Percentiles rank a stretch among this genome's conserved stretches.
Conservation (phyloP, 2,329 filamentous ascomycete genomes). For the Diaporthe destruens region DNA sequence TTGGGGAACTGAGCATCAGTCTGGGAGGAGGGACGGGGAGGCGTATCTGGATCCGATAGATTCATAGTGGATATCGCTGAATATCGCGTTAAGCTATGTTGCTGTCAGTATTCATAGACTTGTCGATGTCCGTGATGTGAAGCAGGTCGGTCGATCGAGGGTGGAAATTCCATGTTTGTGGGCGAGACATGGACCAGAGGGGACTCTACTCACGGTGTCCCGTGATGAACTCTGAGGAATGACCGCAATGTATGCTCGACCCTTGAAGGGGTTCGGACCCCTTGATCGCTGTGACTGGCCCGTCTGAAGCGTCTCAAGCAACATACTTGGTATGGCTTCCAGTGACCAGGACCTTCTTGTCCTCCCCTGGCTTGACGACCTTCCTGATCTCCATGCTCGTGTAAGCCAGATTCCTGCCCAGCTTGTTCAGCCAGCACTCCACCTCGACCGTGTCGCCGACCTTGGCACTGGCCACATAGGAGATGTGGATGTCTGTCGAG, state of each 20-base stretch:
- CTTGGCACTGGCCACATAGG: conserved; percentile 73
- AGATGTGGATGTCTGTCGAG: conserved; percentile 80
- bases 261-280: background rate
- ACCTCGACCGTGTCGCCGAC: conserved; percentile 77
- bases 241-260: background rate
- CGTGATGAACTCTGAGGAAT: background rate
- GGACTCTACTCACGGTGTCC: background rate
- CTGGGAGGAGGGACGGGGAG: background rate
- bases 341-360: conserved; percentile 41
- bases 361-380: conserved; percentile 51
- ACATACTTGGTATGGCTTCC: conserved; percentile 43
- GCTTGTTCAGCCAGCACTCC: conserved; percentile 73
- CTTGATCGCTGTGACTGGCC: background rate
- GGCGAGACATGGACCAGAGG: background rate
- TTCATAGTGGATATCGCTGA: background rate
- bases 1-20: background rate
- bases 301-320: conserved; percentile 18
- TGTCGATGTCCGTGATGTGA: background rate
- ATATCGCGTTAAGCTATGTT: background rate
- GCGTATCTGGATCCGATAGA: background rate
- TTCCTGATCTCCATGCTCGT: conserved; percentile 75
- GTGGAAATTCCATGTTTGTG: background rate
- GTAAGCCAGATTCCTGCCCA: conserved; percentile 77
- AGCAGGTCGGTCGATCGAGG: background rate
- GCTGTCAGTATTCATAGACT: background rate